Evolutionary conservation across 345 rosid species (phyloP).

Genomic region (Citrus inodora): DNA sequence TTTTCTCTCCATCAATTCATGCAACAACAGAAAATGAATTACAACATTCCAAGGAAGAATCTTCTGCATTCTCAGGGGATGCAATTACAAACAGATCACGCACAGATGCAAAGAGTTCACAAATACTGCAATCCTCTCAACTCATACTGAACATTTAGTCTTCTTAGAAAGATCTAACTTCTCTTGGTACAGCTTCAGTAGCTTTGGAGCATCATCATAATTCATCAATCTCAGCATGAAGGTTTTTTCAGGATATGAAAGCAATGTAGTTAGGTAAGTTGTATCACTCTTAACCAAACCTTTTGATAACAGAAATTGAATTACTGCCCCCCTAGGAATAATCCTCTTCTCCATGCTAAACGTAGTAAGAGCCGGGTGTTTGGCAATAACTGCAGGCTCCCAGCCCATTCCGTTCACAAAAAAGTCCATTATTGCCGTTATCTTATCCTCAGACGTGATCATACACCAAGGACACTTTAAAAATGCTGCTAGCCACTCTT

Average conservation of each 20-base stretch:
- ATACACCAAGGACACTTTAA: neutral
- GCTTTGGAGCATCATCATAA: conserved; percentile 1
- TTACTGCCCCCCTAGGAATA: conserved; percentile 31
- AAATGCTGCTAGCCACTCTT: conserved; percentile 20
- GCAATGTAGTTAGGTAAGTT: neutral
- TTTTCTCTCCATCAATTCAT: too few relatives aligned
- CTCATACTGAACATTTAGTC: neutral
- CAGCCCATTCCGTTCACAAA: conserved; percentile 6
- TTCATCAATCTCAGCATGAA: conserved; percentile 23
- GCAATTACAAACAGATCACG: too few relatives aligned
- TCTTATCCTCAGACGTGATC: neutral
- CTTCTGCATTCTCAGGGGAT: too few relatives aligned
- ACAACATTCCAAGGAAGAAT: too few relatives aligned
- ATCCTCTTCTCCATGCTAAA: conserved; percentile 28
- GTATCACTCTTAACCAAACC: conserved; percentile 22
- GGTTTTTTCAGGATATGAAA: neutral
- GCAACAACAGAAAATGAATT: too few relatives aligned
- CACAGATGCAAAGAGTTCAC: neutral
- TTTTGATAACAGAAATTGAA: conserved; percentile 14
- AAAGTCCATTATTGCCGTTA: conserved; percentile 15
- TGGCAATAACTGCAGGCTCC: conserved; percentile 12
- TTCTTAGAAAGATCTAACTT: neutral
- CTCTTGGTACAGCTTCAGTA: conserved; percentile 21
- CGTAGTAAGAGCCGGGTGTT: neutral
- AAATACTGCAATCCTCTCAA: neutral